Evolutionary conservation across 1,284 basidiomycete species (phyloP).

Genomic region (Boletus nobilissimus): DNA sequence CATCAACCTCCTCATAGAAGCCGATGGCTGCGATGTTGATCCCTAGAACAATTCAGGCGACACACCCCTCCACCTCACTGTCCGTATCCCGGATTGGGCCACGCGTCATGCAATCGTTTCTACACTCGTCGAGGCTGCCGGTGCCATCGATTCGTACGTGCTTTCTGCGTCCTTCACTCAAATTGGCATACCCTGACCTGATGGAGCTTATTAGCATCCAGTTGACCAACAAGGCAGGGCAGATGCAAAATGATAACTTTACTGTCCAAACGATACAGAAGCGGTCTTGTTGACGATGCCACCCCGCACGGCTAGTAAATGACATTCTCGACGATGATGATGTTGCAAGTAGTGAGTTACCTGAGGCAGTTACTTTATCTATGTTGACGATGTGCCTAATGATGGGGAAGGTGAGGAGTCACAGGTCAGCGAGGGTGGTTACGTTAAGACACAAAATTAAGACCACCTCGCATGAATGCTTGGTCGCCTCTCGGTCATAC

Average conservation of each 20-base stretch:
- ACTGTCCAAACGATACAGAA: constrained; percentile 36
- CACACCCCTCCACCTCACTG: constrained; percentile 45
- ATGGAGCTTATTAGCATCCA: constrained; percentile 32
- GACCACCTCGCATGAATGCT: not conserved
- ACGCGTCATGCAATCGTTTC: constrained; percentile 38
- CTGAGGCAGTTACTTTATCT: not conserved
- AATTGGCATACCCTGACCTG: not conserved
- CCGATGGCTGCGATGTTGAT: constrained; percentile 47
- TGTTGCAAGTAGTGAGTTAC: constrained; percentile 39
- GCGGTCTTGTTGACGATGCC: constrained; percentile 37
- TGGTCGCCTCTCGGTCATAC: not conserved
- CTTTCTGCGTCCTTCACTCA: not conserved
- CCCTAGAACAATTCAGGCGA: constrained; percentile 41
- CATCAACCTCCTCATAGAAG: constrained; percentile 39
- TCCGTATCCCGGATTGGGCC: constrained; percentile 31
- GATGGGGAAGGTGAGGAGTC: constrained; percentile 25
- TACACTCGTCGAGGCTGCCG: constrained; percentile 40
- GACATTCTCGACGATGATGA: constrained; percentile 35
- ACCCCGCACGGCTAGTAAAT: constrained; percentile 31
- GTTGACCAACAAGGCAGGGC: constrained; percentile 40
- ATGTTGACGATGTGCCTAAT: constrained; percentile 21
- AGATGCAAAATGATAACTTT: constrained; percentile 42
- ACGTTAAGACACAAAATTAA: not conserved
- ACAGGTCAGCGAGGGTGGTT: not conserved
- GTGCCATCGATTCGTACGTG: constrained; percentile 44